phyloP scores from a whole-genome alignment of 2,329 filamentous ascomycete genomes.

The Tolypocladium amazonense region DNA sequence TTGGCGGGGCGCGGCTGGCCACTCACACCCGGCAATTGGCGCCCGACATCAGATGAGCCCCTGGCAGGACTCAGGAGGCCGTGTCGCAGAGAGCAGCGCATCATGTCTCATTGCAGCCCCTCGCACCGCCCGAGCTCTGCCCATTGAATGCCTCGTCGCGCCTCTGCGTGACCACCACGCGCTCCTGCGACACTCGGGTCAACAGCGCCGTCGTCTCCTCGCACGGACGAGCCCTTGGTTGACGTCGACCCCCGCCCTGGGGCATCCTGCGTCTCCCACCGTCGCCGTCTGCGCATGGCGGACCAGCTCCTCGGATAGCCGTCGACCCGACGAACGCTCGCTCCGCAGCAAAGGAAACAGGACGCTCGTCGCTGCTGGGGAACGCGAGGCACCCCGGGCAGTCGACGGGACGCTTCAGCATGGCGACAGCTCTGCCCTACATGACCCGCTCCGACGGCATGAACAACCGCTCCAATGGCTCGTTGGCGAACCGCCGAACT shows the following conservation, averaged over 20 bases:
- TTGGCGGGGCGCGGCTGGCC: constrained; percentile 1
- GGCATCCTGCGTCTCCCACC: not conserved
- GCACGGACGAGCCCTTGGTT: not conserved
- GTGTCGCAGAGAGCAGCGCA: constrained; percentile 13
- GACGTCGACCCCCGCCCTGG: not conserved
- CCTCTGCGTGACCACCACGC: not conserved
- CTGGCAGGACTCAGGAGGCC: not conserved
- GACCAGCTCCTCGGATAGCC: constrained; percentile 1
- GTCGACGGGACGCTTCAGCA: constrained; percentile 7
- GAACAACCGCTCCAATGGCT: constrained; percentile 22
- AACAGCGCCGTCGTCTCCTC: not conserved
- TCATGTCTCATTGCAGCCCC: constrained; percentile 26
- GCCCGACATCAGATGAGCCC: not conserved
- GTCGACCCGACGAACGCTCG: not conserved
- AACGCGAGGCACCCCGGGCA: not conserved
- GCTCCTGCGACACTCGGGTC: not conserved
- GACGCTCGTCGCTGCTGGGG: not conserved
- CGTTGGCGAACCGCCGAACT: constrained; percentile 27
- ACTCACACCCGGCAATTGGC: constrained; percentile 3
- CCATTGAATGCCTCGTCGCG: constrained; percentile 2
- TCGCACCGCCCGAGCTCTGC: constrained; percentile 1
- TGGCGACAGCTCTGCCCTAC: constrained; percentile 33
- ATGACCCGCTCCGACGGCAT: constrained; percentile 27
- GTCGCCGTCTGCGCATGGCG: not conserved
- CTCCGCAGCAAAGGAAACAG: not conserved